Evolutionary conservation across 208 protist species (phyloP).

Genomic region (Wallacemonas sp.): DNA sequence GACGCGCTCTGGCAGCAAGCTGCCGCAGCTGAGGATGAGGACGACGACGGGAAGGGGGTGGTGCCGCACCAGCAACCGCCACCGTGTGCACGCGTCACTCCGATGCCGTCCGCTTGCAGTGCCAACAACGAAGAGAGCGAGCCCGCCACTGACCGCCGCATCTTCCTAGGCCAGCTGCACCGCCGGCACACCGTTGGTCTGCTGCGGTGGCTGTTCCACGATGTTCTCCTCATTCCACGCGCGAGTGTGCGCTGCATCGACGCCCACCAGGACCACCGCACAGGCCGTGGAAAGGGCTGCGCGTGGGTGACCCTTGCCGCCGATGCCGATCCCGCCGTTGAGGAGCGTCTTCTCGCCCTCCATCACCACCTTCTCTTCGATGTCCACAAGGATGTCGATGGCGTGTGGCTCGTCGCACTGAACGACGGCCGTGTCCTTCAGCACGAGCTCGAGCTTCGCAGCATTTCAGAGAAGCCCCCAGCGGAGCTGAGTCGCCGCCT

Average conservation of each 20-base stretch:
- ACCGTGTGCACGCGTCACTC: background rate
- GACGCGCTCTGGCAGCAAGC: background rate
- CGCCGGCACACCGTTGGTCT: constrained; percentile 9
- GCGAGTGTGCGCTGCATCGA: background rate
- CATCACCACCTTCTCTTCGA: constrained; percentile 14
- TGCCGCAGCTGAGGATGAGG: background rate
- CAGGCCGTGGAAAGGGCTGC: constrained; percentile 9
- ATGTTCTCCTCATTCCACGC: background rate
- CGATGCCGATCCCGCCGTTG: background rate
- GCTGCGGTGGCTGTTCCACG: constrained; percentile 10
- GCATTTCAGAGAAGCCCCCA: background rate
- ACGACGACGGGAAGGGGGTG: too few relatives aligned
- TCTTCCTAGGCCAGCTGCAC: constrained; percentile 10
- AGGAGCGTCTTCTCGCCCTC: constrained; percentile 1
- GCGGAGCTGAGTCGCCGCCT: constrained; percentile 12
- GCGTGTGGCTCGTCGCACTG: background rate
- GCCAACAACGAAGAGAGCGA: background rate
- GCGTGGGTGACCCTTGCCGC: constrained; percentile 9
- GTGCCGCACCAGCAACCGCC: background rate
- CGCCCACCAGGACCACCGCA: constrained; percentile 4
- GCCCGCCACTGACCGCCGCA: background rate
- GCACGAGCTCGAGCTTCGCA: background rate
- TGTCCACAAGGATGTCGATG: background rate
- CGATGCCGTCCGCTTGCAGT: too few relatives aligned
- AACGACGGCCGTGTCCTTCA: background rate